phyloP scores from a whole-genome alignment of 768 basidiomycete species.

The Phanerodontia chrysosporium region DNA sequence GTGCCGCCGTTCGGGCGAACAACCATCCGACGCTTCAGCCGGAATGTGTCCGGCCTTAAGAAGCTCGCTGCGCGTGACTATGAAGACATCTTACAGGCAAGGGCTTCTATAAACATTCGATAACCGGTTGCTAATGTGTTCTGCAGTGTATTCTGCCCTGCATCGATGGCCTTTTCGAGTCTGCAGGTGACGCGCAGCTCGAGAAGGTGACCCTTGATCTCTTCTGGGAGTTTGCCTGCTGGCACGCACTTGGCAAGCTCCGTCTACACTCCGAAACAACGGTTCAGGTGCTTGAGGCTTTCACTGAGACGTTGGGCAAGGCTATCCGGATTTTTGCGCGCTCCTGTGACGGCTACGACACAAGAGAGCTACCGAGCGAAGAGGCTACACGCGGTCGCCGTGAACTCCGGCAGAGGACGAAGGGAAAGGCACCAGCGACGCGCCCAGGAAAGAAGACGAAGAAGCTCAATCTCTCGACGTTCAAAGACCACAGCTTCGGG shows the following conservation, averaged over 20 bases:
- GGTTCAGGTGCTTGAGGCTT: slow-evolving; percentile 20
- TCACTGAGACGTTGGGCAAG: slow-evolving; percentile 26
- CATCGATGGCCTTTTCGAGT: slow-evolving; percentile 25
- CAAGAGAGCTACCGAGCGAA: slow-evolving; percentile 37
- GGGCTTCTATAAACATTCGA: neutral
- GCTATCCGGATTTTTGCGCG: slow-evolving; percentile 29
- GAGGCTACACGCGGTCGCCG: slow-evolving; percentile 14
- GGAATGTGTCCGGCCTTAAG: slow-evolving; percentile 24
- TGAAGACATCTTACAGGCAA: slow-evolving; percentile 24
- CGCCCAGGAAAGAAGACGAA: slow-evolving; percentile 1
- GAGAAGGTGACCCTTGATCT: slow-evolving; percentile 27
- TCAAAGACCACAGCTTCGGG: slow-evolving; percentile 24
- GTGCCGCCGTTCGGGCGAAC: slow-evolving; percentile 22
- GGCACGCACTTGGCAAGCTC: slow-evolving; percentile 40
- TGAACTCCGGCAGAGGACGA: neutral
- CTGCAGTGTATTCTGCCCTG: slow-evolving; percentile 21
- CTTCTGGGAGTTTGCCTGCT: slow-evolving; percentile 29
- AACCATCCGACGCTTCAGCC: slow-evolving; percentile 21
- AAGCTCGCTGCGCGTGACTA: slow-evolving; percentile 25
- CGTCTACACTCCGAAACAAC: slow-evolving; percentile 34
- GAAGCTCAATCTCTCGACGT: slow-evolving; percentile 19
- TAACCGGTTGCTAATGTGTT: too few species aligned
- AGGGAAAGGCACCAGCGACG: neutral
- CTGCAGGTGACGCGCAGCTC: too few species aligned
- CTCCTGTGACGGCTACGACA: slow-evolving; percentile 22